Base-by-base conservation (phyloP, 1,284 basidiomycete genomes). In the Apiotrichum brassicae region DNA sequence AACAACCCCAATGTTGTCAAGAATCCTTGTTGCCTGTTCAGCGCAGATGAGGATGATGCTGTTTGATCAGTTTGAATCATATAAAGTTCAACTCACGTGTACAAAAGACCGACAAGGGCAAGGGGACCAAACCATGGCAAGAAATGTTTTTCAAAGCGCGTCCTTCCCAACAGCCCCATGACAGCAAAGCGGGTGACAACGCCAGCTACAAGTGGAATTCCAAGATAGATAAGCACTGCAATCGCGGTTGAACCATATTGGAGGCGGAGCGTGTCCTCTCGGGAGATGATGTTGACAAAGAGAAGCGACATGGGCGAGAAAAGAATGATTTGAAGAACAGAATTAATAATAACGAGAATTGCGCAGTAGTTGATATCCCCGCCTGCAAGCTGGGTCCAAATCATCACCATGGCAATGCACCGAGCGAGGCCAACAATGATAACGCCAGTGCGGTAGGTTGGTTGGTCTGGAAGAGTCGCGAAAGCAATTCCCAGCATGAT, bases 401-500 rank as follows among this genome's bases (percentile, higher is more conserved):
- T 83, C 75, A 87, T 80, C 54, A 88, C 86, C 86, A 87, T 88
- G 11, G 85, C 84, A 59, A 85, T 68, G 48, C 69, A 70, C 28
- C 78, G 59, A 6, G 78, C 86, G 0, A 84, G 65, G 7, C 84
- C 78, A 39, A 81, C 77, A 64, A 83, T 72, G 63, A 83, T 77
- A 30, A 83, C 77, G 7, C 82, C 78, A 0, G 70, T 73, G 2
- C 74, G 64, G 48, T 73, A 72, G 9, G 68, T 64, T 4, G 81
- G 80, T 3, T 84, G 75, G 63, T 91, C 88, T 0, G 87, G 88
- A 1, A 93, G 76, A 2, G 86, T 86, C 0, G 86, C 87, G 85
- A 86, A 91, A 3, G 88, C 87, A 24, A 89, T 66, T 0, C 75
- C 87, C 7, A 90, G 79, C 89, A 92, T 93, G 34, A 90, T 37